Conservation (phyloP, 441 rosid species). For the Aquilaria agallochum region DNA sequence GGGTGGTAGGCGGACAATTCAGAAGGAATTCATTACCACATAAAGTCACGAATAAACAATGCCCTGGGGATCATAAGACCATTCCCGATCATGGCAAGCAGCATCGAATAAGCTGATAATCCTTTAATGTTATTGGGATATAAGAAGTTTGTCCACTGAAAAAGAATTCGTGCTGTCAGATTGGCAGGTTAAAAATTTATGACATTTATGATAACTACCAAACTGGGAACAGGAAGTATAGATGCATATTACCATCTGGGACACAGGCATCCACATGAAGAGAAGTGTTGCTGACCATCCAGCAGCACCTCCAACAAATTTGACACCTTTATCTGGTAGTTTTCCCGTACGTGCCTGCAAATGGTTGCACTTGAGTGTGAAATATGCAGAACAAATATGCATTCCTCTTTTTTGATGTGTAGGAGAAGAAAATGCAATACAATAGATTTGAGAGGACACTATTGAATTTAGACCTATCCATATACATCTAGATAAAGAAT, state of each 20-base stretch:
- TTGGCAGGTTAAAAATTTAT: constrained; percentile 17
- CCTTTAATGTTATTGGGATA: constrained; percentile 81
- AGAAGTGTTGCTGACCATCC: constrained; percentile 95
- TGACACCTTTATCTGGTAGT: constrained; percentile 60
- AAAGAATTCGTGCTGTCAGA: constrained; percentile 6
- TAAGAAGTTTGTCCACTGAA: constrained; percentile 84
- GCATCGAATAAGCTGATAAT: constrained; percentile 71
- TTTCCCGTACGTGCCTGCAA: constrained; percentile 74
- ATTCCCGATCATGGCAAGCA: constrained; percentile 85
- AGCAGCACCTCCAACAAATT: constrained; percentile 58
- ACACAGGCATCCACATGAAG: constrained; percentile 96
- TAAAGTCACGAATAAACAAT: constrained; percentile 76
- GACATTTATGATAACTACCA: not conserved
- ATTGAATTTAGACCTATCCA: too few relatives aligned
- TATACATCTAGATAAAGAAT: too few relatives aligned
- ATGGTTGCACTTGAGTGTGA: constrained; percentile 25
- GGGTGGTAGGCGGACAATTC: too few relatives aligned
- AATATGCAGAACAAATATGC: constrained; percentile 5
- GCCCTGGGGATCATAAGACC: constrained; percentile 91
- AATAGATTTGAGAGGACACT: too few relatives aligned
- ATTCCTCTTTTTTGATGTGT: not conserved
- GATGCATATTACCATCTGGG: constrained; percentile 57
- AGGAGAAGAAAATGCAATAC: too few relatives aligned
- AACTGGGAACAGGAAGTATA: not conserved
- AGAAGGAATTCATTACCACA: constrained; percentile 58